Evolutionary conservation across 306 rosid species (phyloP).

Genomic region (Ceratonia siliqua): DNA sequence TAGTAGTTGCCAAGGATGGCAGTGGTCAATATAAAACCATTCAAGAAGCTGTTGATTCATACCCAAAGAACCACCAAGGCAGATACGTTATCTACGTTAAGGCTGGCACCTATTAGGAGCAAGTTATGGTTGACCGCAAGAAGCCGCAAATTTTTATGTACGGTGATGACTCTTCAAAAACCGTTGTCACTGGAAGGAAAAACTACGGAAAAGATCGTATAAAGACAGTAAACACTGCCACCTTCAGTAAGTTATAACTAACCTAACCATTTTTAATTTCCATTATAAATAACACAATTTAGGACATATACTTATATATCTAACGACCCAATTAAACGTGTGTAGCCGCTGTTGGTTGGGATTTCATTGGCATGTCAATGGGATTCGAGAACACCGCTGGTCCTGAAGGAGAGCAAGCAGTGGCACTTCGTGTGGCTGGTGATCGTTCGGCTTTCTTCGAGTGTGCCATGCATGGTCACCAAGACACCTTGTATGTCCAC

Average conservation of each 20-base stretch:
- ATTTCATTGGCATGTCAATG: conserved; percentile 59
- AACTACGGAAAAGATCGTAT: conserved; percentile 28
- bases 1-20: conserved; percentile 71
- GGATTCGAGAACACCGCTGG: conserved; percentile 79
- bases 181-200: conserved; percentile 43
- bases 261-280: neutral
- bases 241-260: conserved; percentile 38
- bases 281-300: neutral
- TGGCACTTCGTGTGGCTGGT: conserved; percentile 68
- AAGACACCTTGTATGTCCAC: conserved; percentile 70
- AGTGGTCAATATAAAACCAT: conserved; percentile 59
- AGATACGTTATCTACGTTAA: conserved; percentile 63
- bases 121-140: conserved; percentile 30
- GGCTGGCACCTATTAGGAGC: conserved; percentile 59
- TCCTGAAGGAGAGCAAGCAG: conserved; percentile 68
- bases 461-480: conserved; percentile 62
- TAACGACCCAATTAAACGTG: neutral
- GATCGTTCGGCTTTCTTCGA: conserved; percentile 56
- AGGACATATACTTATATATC: neutral
- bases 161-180: conserved; percentile 66
- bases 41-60: conserved; percentile 52
- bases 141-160: conserved; percentile 50
- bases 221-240: conserved; percentile 42
- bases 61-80: conserved; percentile 46
- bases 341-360: conserved; percentile 37